These are phyloP conservation scores for Dictyostelium capitatum DNA, from an alignment of 78 protist species.

Conservation along the genomic window DNA sequence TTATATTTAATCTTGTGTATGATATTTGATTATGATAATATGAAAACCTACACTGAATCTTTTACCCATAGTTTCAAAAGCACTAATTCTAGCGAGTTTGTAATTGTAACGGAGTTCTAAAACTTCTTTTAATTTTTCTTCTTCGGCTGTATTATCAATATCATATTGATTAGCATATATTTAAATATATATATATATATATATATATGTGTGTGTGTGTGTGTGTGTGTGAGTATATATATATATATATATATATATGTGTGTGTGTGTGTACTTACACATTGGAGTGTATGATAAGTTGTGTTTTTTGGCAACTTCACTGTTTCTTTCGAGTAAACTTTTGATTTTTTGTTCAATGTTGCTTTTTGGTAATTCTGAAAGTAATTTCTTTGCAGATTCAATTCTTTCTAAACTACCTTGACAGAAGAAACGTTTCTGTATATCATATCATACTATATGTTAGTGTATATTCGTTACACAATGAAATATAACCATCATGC, in stretches of 20 bases:
- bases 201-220: too few species aligned
- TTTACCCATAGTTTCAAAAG: neutral
- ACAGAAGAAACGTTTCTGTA: conserved; percentile 1
- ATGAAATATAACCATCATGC: too few species aligned
- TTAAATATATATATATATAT: too few species aligned
- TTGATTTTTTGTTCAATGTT: neutral
- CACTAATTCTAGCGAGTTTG: neutral
- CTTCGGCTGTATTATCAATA: neutral
- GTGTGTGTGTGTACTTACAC: too few species aligned
- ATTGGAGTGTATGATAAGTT: neutral
- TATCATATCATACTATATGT: neutral
- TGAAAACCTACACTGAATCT: neutral
- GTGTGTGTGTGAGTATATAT: too few species aligned
- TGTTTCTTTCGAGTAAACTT: conserved; percentile 12
- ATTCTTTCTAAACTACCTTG: neutral
- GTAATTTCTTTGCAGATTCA: neutral
- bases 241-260: too few species aligned
- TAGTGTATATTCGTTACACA: too few species aligned
- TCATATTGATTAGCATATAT: neutral
- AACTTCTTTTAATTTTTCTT: neutral
- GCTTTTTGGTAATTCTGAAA: neutral
- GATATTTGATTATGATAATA: too few species aligned
- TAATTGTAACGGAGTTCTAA: neutral
- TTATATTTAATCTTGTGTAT: neutral
- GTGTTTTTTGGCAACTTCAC: neutral